A percentile compares a stretch with the other conserved stretches of the same genome.
Conservation (phyloP, 2,329 filamentous ascomycete species). For the Fusarium sp. region DNA sequence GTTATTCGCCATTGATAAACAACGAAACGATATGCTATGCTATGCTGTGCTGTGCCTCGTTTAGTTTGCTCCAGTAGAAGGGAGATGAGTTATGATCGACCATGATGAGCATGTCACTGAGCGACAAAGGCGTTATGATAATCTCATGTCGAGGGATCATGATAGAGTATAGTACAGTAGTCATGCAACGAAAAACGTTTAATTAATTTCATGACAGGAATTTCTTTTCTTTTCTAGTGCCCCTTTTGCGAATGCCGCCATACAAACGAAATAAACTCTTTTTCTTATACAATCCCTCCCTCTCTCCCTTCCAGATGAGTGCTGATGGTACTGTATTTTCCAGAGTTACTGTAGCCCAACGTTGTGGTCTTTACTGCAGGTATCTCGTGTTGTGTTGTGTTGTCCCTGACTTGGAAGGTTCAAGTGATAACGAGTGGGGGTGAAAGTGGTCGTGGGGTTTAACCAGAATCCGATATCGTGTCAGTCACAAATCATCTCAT, state of each 20-base stretch:
- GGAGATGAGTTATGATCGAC: neutral
- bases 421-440: slow-evolving; percentile 29
- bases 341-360: slow-evolving; percentile 4
- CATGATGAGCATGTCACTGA: slow-evolving; percentile 17
- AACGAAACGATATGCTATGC: neutral
- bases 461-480: neutral
- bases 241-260: slow-evolving; percentile 19
- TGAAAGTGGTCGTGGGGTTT: slow-evolving; percentile 24
- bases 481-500: neutral
- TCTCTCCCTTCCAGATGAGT: neutral
- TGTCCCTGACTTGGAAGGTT: neutral
- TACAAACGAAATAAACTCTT: slow-evolving; percentile 6
- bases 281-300: slow-evolving; percentile 12
- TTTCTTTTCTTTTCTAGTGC: neutral
- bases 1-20: neutral
- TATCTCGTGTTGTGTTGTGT: neutral
- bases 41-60: neutral
- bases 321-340: slow-evolving; percentile 1
- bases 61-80: neutral
- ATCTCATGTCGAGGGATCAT: slow-evolving; percentile 13
- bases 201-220: slow-evolving; percentile 6
- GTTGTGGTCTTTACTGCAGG: neutral
- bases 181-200: neutral
- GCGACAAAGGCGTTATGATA: slow-evolving; percentile 10
- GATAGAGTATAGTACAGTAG: slow-evolving; percentile 1